Percentiles rank a stretch among this genome's conserved stretches.
phyloP scores from a whole-genome alignment of 1,284 basidiomycete genomes.

The Serendipita sp. region DNA sequence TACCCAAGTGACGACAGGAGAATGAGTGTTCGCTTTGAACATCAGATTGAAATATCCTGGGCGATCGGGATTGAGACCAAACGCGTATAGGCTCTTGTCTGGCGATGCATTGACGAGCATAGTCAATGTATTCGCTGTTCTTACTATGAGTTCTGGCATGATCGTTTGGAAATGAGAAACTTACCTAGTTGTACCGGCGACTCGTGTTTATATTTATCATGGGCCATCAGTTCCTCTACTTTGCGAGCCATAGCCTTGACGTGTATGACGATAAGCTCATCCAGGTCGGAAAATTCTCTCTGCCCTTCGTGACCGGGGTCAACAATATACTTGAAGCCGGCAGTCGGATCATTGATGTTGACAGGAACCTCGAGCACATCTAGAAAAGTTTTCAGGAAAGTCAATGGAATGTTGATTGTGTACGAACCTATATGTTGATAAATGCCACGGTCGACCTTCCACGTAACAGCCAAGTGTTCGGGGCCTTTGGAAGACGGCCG shows the following conservation, averaged over 20 bases:
- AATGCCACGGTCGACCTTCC: slow-evolving; percentile 95
- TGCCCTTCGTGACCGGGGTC: slow-evolving; percentile 34
- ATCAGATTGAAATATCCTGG: slow-evolving; percentile 90
- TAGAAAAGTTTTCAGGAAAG: slow-evolving; percentile 21
- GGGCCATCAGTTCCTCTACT: slow-evolving; percentile 88
- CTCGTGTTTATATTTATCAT: slow-evolving; percentile 90
- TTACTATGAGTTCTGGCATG: too few relatives aligned
- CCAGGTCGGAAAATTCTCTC: slow-evolving; percentile 86
- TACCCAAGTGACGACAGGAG: slow-evolving; percentile 87
- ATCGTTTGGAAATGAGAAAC: slow-evolving; percentile 22
- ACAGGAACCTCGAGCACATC: slow-evolving; percentile 84
- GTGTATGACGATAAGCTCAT: slow-evolving; percentile 96
- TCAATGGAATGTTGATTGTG: slow-evolving; percentile 2
- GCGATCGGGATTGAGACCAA: slow-evolving; percentile 77
- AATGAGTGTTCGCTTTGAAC: slow-evolving; percentile 85
- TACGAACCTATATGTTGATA: slow-evolving; percentile 86
- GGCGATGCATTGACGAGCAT: slow-evolving; percentile 89
- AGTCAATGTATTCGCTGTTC: slow-evolving; percentile 67
- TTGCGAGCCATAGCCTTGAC: slow-evolving; percentile 88
- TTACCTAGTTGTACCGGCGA: slow-evolving; percentile 79
- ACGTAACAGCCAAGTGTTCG: slow-evolving; percentile 93
- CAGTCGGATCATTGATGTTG: slow-evolving; percentile 50
- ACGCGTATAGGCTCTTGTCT: slow-evolving; percentile 89
- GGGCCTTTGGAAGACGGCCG: slow-evolving; percentile 89
- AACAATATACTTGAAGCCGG: slow-evolving; percentile 66